Base-by-base conservation (phyloP, 1,284 basidiomycete species). In the Cryptococcus sp. region DNA sequence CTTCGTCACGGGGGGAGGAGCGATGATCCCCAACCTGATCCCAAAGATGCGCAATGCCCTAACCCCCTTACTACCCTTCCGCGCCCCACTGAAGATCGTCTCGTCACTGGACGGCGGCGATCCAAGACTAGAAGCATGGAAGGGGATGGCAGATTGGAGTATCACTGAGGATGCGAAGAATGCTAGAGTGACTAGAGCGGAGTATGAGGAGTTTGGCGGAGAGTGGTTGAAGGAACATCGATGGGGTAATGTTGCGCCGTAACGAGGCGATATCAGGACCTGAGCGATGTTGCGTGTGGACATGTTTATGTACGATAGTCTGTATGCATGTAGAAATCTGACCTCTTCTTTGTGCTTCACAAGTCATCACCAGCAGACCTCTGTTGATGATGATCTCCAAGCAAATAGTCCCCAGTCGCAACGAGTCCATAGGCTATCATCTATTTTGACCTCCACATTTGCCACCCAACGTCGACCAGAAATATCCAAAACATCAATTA, bases 201-300 rank as follows among this genome's bases (percentile, higher is more conserved):
- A 96, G 71, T 99, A 97, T 66, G 87, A 93, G 3, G 96, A 99
- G 77, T 86, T 87, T 80, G 96, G 96, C 0, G 86, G 86, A 2
- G 94, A 98, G 56, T 84, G 79, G 74, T 72, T 84, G 66, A 81
- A 81, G 68, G 83, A 82, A 60, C 81, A 84, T 69, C 68, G 65
- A 3, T 81, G 80, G 78, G 78, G 80, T 0, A 81, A 82, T 56
- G 71, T 73, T 16, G 59, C 68, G 47, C 72, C 71, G 39, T 71
- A 42, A 7, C 25, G 25, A 25, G 25, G 25, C 25, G 25, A 25
- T 6, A 35, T 35, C 5, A 35, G 31, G 31, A 35, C 5, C 31
- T 35, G 31, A 35, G 31, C 31, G 31, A 8, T 35, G 31, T n/a
- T n/a, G n/a, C n/a, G n/a, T n/a, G 25, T 6, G 25, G 25, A 6